Percentiles rank a stretch among this genome's conserved stretches.
Evolutionary conservation across 1,284 basidiomycete genomes (phyloP).

Genomic region (Pseudomicrostroma phylloplanum): DNA sequence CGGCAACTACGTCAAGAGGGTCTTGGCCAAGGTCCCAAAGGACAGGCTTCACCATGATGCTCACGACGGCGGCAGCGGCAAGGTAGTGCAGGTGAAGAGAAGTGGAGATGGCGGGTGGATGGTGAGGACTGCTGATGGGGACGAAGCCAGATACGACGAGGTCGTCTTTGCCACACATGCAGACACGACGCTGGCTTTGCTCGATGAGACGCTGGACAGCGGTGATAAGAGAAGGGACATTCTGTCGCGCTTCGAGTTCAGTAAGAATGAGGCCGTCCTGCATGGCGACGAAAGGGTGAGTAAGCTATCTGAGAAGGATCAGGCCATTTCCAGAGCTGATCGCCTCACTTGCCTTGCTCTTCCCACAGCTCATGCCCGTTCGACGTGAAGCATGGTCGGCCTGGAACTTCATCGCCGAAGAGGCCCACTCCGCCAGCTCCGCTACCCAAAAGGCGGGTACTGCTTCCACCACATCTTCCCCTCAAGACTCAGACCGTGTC

Average conservation of each 20-base stretch:
- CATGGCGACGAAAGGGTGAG: conserved; percentile 56
- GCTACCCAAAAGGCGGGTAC: neutral
- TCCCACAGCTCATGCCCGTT: conserved; percentile 25
- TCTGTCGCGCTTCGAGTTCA: conserved; percentile 55
- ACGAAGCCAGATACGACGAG: conserved; percentile 60
- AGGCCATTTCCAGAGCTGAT: no score
- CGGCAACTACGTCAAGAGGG: conserved; percentile 27
- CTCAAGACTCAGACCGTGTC: conserved; percentile 28
- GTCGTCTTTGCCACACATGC: conserved; percentile 74
- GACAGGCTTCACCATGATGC: conserved; percentile 18
- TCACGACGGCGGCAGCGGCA: conserved; percentile 9
- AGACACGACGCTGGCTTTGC: conserved; percentile 61
- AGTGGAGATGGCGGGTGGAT: conserved; percentile 20
- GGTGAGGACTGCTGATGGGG: conserved; percentile 55
- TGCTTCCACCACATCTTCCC: neutral
- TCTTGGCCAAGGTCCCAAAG: conserved; percentile 18
- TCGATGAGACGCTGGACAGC: conserved; percentile 56
- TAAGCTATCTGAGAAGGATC: conserved; percentile 36
- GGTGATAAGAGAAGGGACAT: conserved; percentile 60
- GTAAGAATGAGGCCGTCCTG: conserved; percentile 64
- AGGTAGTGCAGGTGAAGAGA: conserved; percentile 7
- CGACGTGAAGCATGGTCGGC: conserved; percentile 29
- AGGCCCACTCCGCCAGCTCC: conserved; percentile 10
- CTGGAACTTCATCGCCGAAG: conserved; percentile 39
- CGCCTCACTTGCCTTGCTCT: neutral